Conservation (phyloP, 805 yeast genomes). For the Dipodascus geniculatus region DNA sequence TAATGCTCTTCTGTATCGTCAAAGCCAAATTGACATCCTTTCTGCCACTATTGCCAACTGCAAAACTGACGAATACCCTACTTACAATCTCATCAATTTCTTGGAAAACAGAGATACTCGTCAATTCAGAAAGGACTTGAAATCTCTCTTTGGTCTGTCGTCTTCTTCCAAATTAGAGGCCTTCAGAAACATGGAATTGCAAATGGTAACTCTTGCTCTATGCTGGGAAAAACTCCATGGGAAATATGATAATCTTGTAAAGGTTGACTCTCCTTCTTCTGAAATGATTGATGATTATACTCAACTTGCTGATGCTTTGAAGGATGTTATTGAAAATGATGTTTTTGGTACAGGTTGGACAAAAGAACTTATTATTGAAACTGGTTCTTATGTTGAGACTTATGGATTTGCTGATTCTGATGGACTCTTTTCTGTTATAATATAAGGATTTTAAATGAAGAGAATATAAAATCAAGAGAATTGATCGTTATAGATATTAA, state of each 20-base stretch:
- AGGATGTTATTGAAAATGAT: not conserved
- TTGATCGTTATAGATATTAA: not conserved
- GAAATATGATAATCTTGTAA: not conserved
- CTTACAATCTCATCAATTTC: not conserved
- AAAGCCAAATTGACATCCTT: not conserved
- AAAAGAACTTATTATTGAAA: not conserved
- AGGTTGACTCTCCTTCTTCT: not conserved
- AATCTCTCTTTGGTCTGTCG: not conserved
- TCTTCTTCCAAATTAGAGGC: not conserved
- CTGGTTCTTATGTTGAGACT: not conserved
- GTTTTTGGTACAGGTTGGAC: conserved; percentile 1
- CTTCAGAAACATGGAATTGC: not conserved
- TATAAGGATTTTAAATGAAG: not conserved
- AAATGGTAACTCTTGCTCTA: not conserved
- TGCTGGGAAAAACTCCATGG: not conserved
- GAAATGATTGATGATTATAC: not conserved
- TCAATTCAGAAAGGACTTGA: not conserved
- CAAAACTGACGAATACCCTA: not conserved
- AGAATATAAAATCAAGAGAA: not conserved
- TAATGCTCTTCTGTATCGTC: not conserved
- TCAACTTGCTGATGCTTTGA: not conserved
- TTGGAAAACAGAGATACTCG: not conserved
- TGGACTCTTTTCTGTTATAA: not conserved
- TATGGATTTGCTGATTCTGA: not conserved
- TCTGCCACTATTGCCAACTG: not conserved